Evolutionary conservation across 768 basidiomycete species (phyloP).

Genomic region (Tricholomella constricta): DNA sequence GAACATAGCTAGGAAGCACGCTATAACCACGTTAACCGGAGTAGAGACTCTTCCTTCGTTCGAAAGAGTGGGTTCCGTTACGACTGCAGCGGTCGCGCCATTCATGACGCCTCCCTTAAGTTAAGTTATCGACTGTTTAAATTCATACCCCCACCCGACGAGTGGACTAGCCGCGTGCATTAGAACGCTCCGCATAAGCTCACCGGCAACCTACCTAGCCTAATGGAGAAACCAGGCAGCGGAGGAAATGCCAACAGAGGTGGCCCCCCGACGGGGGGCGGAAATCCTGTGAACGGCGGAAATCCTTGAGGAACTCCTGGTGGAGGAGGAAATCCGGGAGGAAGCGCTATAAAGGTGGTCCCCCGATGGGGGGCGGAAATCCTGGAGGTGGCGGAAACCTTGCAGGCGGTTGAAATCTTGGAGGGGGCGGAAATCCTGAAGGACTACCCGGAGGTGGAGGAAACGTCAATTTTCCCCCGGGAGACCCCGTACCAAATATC

Average conservation of each 20-base stretch:
- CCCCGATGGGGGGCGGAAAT: no score
- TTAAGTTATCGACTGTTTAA: no score
- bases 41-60: not conserved
- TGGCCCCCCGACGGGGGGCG: not conserved
- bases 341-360: no score
- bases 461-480: not conserved
- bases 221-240: not conserved
- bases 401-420: not conserved
- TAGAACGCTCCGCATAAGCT: not conserved
- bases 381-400: not conserved
- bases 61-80: not conserved
- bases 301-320: not conserved
- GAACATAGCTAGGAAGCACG: not conserved
- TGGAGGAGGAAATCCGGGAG: no score
- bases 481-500: not conserved
- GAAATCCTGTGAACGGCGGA: not conserved
- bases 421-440: not conserved
- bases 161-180: not conserved
- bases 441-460: not conserved
- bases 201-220: not conserved
- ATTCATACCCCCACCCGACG: not conserved
- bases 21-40: conserved; percentile 9
- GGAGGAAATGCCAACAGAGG: not conserved
- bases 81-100: not conserved
- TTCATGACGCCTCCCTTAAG: not conserved